Conservation (phyloP, 1,139 yeast species). For the Lodderomyces beijingensis region DNA sequence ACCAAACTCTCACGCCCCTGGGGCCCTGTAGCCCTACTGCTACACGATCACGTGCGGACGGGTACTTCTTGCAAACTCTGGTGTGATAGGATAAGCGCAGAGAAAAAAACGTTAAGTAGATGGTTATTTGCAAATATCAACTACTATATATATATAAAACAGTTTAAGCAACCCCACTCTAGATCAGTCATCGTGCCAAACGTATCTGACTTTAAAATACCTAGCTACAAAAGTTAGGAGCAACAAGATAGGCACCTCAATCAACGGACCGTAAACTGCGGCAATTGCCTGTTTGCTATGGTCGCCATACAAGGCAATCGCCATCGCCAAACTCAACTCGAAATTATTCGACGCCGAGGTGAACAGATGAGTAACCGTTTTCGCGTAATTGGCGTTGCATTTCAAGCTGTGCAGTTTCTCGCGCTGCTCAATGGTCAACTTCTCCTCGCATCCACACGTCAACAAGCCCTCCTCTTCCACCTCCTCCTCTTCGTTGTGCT, state of each 20-base stretch:
- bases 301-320: conserved; percentile 50
- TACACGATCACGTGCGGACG: no score
- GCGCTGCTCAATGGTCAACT: conserved; percentile 7
- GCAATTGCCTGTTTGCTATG: conserved; percentile 55
- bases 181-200: conserved; percentile 28
- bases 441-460: conserved; percentile 38
- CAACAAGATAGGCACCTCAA: conserved; percentile 53
- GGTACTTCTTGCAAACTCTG: no score
- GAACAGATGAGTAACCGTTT: conserved; percentile 48
- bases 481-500: conserved; percentile 3
- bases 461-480: conserved; percentile 9
- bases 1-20: no score
- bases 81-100: no score
- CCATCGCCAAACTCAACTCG: conserved; percentile 52
- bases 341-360: conserved; percentile 57
- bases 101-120: no score
- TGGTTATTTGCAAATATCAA: no score
- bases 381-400: conserved; percentile 39
- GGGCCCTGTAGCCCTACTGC: no score
- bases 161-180: no score
- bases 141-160: no score
- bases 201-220: conserved; percentile 22
- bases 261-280: conserved; percentile 56
- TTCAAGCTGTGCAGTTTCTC: conserved; percentile 12
- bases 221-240: conserved; percentile 39